Conservation (phyloP, 2,329 filamentous ascomycete genomes). For the Aspergillus carbonarius region DNA sequence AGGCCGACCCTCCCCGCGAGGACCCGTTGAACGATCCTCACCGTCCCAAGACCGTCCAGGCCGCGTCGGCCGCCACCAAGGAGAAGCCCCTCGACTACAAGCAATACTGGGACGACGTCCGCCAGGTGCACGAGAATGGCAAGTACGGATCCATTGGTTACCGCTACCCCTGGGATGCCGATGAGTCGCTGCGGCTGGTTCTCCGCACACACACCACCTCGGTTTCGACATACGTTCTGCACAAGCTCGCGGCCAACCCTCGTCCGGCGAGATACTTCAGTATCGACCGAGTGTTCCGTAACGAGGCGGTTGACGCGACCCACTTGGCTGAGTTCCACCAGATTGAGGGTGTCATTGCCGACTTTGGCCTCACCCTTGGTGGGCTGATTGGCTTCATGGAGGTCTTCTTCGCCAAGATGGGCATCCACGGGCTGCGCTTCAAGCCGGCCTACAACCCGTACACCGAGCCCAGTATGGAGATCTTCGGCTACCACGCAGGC, state of each 20-base stretch:
- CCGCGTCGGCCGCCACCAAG: slow-evolving; percentile 49
- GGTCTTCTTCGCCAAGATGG: slow-evolving; percentile 95
- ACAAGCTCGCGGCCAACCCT: slow-evolving; percentile 80
- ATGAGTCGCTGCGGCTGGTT: slow-evolving; percentile 83
- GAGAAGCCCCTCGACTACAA: slow-evolving; percentile 65
- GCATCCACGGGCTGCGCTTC: slow-evolving; percentile 81
- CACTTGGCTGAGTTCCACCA: slow-evolving; percentile 98
- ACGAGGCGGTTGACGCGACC: slow-evolving; percentile 95
- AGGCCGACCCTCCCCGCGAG: slow-evolving; percentile 65
- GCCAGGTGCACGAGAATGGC: slow-evolving; percentile 82
- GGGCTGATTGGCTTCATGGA: slow-evolving; percentile 94
- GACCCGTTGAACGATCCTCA: slow-evolving; percentile 50
- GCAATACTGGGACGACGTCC: slow-evolving; percentile 84
- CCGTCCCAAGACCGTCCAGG: slow-evolving; percentile 39
- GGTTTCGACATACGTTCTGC: slow-evolving; percentile 84
- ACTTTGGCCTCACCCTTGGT: slow-evolving; percentile 88
- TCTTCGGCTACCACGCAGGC: slow-evolving; percentile 91
- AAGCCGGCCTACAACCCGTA: slow-evolving; percentile 97
- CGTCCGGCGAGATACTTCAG: slow-evolving; percentile 95
- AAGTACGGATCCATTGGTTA: slow-evolving; percentile 96
- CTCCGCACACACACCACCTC: slow-evolving; percentile 96
- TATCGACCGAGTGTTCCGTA: slow-evolving; percentile 96
- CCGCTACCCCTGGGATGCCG: slow-evolving; percentile 86
- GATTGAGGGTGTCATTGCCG: slow-evolving; percentile 96
- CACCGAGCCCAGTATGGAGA: slow-evolving; percentile 96